Base-by-base conservation (phyloP, 305 asterid species). In the Fraxinus platypoda region DNA sequence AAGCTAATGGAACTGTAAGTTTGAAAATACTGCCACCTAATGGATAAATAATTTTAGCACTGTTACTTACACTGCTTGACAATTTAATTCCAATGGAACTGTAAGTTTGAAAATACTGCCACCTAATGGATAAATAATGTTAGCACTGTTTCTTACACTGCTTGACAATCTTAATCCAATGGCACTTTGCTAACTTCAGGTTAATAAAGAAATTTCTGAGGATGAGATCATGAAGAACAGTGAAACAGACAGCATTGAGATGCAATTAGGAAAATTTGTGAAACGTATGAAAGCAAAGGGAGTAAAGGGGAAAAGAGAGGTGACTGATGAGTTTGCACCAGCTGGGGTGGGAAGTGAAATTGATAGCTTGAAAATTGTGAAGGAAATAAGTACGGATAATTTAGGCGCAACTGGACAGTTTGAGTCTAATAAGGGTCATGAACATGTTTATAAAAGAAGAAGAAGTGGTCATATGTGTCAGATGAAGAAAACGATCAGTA, bases 231-330 rank as follows among this genome's bases (percentile, higher is more conserved):
- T 92, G 93, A 94, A 95, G 89, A 96, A 92, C 81, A 93, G 95
- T 88, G 99, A 92, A 86, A 90, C 91, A 34, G 99, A 97, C 84
- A 95, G 91, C 77, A 93, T 89, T 87, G 98, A 96, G 89, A 89
- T 94, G 93, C 98, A 98, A 49, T 83, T 97, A 82, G 96, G 93
- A 52, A 94, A 94, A 90, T 88, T 97, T 83, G 88, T 97, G 90
- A 90, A 96, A 87, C 95, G 88, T 74, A 86, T 97, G 74, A 95
- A 93, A 87, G 97, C 98, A 41, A 97, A 91, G 89, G 94, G 84
- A 59, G 87, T 93, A 70, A 94, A 93, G 92, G 85, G 93, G 74
- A 92, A 94, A 84, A 92, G 92, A 84, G 97, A 91, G 88, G 88
- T 87, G 74, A 94, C 89, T 86, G 83, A 84, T 52, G 93, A 88